These are phyloP conservation scores for Termitomyces sp. DNA, from an alignment of 768 basidiomycete genomes.

Conservation along the genomic window DNA sequence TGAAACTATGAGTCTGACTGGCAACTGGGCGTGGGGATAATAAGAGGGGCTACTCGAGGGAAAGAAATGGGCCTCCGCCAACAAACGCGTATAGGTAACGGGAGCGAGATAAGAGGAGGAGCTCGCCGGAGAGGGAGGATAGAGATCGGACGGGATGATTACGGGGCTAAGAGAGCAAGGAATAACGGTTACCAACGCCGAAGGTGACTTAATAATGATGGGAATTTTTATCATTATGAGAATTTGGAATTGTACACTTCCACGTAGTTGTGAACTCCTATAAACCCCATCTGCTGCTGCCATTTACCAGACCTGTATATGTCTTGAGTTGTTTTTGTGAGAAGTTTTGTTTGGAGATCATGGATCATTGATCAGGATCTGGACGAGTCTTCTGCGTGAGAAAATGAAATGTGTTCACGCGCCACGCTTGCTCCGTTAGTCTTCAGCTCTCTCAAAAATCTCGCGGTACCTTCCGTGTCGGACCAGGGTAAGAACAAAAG, in stretches of 20 bases:
- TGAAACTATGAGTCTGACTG: too few relatives aligned
- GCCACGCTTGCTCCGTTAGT: too few relatives aligned
- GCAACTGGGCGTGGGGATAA: constrained; percentile 6
- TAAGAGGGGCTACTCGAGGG: constrained; percentile 8
- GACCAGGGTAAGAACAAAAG: too few relatives aligned
- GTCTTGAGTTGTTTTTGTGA: background rate
- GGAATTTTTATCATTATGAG: background rate
- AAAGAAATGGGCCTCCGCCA: constrained; percentile 5
- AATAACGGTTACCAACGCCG: constrained; percentile 14
- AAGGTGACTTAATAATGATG: constrained; percentile 3
- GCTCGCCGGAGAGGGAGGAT: constrained; percentile 8
- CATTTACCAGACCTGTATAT: background rate
- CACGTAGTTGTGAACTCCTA: background rate
- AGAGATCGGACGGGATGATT: constrained; percentile 5
- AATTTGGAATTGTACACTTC: background rate
- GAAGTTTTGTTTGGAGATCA: too few relatives aligned
- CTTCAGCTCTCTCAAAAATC: too few relatives aligned
- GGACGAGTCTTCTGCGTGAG: too few relatives aligned
- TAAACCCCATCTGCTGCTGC: background rate
- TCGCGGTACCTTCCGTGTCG: too few relatives aligned
- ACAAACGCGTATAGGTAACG: constrained; percentile 2
- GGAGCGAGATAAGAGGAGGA: constrained; percentile 8
- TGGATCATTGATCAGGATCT: too few relatives aligned
- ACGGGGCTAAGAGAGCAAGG: constrained; percentile 6
- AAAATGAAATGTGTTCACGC: too few relatives aligned